Base-by-base conservation (phyloP, 1,284 basidiomycete genomes). In the Marasmius oreades region DNA sequence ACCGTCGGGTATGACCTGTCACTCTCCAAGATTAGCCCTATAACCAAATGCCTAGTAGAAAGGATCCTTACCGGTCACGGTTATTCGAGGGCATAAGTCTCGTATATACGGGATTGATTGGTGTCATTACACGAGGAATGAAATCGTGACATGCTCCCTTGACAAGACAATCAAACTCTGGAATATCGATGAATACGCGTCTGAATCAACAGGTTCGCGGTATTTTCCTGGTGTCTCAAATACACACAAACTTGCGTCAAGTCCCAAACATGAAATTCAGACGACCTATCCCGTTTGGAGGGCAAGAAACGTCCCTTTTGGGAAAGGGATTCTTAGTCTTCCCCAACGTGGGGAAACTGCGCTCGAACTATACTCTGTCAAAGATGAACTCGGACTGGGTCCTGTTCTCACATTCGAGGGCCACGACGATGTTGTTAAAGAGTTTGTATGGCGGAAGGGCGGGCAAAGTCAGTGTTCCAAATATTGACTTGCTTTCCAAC, bases 31-130 rank as follows among this genome's bases (percentile, higher is more conserved):
- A 8, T 47, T 55, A 23, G 20, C 18, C 24, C n/a, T 42, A 20
- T 56, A 18, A 52, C 59, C 26, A 16, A 18, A 69, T 46, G 22
- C 36, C 16, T 47, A 36, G 20, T 62, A 94, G 86, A 96, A 95
- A 84, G 94, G 93, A 5, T 93, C 92, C 1, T 76, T 95, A 2
- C 95, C 95, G 0, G 75, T 93, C 1, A 80, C 84, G 7, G 78
- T 79, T 2, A 87, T 97, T 56, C 76, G 79, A 34, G 95, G 92
- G 0, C 95, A 98, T 66, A 78, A 77, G 20, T 85, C 91, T 12
- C 93, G 95, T 73, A 96, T 97, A 48, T 97, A 97, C 63, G 95
- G 95, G 1, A 94, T 98, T 53, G 95, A 97, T 70, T 98, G 95
- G 94, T 88, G 92, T 4, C 84, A 93, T 51, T 76, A 81, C 23